Evolutionary conservation across 306 rosid species (phyloP).

Genomic region (Sphenostylis stenocarpa): DNA sequence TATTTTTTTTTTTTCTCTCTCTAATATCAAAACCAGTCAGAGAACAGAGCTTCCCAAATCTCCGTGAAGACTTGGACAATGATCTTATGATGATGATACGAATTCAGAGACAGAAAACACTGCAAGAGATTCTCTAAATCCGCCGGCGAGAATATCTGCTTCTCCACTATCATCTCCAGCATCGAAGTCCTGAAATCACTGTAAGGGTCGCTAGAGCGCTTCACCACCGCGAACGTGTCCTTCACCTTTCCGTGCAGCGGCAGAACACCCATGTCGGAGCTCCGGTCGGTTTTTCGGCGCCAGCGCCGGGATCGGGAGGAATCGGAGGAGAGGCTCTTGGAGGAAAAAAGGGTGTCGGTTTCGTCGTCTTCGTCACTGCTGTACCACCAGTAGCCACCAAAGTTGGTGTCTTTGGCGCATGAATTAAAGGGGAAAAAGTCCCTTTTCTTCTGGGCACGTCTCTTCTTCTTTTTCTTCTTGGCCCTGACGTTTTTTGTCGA

Average conservation of each 20-base stretch:
- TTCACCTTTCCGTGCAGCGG: slow-evolving; percentile 77
- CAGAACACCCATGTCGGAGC: slow-evolving; percentile 53
- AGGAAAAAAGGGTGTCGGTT: slow-evolving; percentile 78
- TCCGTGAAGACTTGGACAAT: slow-evolving; percentile 85
- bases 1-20: neutral
- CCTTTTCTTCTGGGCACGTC: slow-evolving; percentile 38
- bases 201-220: slow-evolving; percentile 91
- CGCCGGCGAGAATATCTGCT: slow-evolving; percentile 66
- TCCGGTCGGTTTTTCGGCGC: slow-evolving; percentile 37
- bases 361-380: slow-evolving; percentile 83
- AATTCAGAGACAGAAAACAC: slow-evolving; percentile 81
- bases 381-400: slow-evolving; percentile 68
- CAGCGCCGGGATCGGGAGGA: slow-evolving; percentile 60
- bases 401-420: slow-evolving; percentile 50
- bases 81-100: slow-evolving; percentile 66
- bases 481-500: slow-evolving; percentile 17
- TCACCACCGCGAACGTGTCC: slow-evolving; percentile 90
- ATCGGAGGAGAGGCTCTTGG: slow-evolving; percentile 70
- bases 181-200: slow-evolving; percentile 84
- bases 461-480: slow-evolving; percentile 42
- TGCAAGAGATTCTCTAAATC: slow-evolving; percentile 90
- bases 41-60: slow-evolving; percentile 90
- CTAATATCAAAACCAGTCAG: slow-evolving; percentile 54
- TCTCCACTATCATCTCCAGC: slow-evolving; percentile 96
- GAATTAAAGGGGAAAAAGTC: slow-evolving; percentile 51